Base-by-base conservation (phyloP, 345 rosid species). In the Gossypium herbaceum region DNA sequence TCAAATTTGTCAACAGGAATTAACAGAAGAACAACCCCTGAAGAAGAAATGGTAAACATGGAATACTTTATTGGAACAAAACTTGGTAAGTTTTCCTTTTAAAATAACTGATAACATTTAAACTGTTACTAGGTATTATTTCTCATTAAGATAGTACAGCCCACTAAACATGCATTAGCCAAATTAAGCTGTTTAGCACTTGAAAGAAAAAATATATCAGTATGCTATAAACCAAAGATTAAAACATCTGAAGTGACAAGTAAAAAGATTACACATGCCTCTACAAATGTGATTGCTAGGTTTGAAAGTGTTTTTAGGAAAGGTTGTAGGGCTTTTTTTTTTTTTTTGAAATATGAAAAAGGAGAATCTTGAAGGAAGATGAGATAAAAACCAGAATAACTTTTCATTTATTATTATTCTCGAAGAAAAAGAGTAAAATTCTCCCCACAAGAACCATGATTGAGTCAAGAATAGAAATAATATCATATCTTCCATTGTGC, bases 1-100 rank as follows among this genome's bases (percentile, higher is more conserved):
- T 48, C 44, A 68, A 15, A 13, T 48, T 67, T 48, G 24, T 69
- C 45, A 51, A 50, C 20, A 15, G 45, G 57, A 15, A 69, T 16
- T 27, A 68, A 69, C 59, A 50, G 43, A 66, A 19, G 24, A 69
- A 24, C 44, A 51, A 29, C 57, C 25, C 60, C 59, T 0, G 7
- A 69, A 50, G 20, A 50, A 7, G 73, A 9, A 47, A 69, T 29
- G 60, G 15, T 27, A 50, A 69, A 27, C 3, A 25, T 15, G 59
- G 59, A 69, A 29, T 27, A 27, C 16, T 51, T 69, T 27, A 2
- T 25, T 25, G 41, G 47, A 69, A 51, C 17, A 25, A 44, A 20
- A 69, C 57, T 24, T 25, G 73, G 16, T 25, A 69, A 16, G 7
- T 69, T 69, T 50, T 27, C 59, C 73, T 16, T 52, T 69, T 16